Base-by-base conservation (phyloP, 192 early-diverging fungal species). In the Umbelopsis sp. region DNA sequence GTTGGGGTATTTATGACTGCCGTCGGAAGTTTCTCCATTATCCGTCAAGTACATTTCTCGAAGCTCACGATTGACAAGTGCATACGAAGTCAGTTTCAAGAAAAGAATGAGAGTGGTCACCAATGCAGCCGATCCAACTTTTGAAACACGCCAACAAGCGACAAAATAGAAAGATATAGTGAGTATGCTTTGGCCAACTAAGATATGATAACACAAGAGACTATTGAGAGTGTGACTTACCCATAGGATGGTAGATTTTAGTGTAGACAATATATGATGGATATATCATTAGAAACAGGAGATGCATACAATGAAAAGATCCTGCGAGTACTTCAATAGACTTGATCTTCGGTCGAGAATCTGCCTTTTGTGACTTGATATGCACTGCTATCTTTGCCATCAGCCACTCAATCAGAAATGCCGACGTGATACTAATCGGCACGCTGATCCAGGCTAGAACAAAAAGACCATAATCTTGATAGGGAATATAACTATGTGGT, bases 21-120 rank as follows among this genome's bases (percentile, higher is more conserved):
- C 71, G 53, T 90, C 88, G n/a, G 79, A 71, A 38, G 75, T 68
- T 0, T 73, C 79, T 12, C 43, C 17, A 65, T 86, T 85, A 24
- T 68, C 53, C 24, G 74, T 65, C 9, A 83, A 54, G 45, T 59
- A 70, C 20, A 68, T 51, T 31, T 68, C 41, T 51, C 95, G 87
- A 47, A 95, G 77, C 50, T 93, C 93, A 69, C 85, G 85, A 83
- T 94, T 94, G 20, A 93, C 91, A 12, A 93, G 83, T 0, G 83
- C 84, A 79, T 89, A 92, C 21, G 93, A 95, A 21, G 88, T 87
- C 59, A 95, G 82, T 85, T 96, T 95, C 47, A 95, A 83, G 68
- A 92, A 91, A 65, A 93, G 85, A 70, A 95, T 83, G 8, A 89
- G 78, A 2, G 88, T 86, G 49, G 80, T 82, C 21, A 87, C 52